Conservation (phyloP, 2,329 filamentous ascomycete species). For the Neurospora sp. region DNA sequence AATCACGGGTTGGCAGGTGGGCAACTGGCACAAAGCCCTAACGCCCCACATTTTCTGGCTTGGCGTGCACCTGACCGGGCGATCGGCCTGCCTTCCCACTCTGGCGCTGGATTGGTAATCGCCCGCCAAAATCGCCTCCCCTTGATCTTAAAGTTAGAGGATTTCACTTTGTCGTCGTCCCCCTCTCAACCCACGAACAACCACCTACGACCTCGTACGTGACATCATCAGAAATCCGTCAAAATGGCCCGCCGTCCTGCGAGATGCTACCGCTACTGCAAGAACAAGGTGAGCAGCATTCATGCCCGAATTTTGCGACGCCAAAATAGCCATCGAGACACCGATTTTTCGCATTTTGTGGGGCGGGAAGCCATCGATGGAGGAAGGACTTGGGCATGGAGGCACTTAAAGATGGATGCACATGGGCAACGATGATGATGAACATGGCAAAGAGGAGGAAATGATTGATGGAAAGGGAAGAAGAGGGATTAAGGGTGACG, state of each 20-base stretch:
- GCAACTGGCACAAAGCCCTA: constrained; percentile 23
- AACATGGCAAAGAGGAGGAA: constrained; percentile 2
- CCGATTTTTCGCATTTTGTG: background rate
- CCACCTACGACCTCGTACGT: constrained; percentile 29
- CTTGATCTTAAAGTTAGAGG: constrained; percentile 6
- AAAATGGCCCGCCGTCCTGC: constrained; percentile 99
- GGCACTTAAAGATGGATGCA: background rate
- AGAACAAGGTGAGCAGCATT: constrained; percentile 82
- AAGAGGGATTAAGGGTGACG: background rate
- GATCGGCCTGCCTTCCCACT: constrained; percentile 1
- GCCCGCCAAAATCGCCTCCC: constrained; percentile 15
- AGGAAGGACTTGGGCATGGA: background rate
- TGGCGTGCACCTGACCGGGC: constrained; percentile 6
- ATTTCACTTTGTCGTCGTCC: constrained; percentile 18
- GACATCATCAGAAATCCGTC: constrained; percentile 51
- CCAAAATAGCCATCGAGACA: background rate
- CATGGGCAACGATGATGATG: background rate
- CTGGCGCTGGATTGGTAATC: constrained; percentile 17
- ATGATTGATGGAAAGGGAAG: background rate
- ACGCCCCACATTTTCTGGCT: constrained; percentile 23
- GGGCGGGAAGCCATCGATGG: background rate
- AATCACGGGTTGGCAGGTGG: background rate
- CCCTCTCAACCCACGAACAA: constrained; percentile 30
- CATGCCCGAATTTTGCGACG: constrained; percentile 1
- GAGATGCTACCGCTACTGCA: constrained; percentile 99